These are phyloP conservation scores for Boletus albobrunnescens DNA, from an alignment of 1,284 basidiomycete genomes.

Conservation along the genomic window DNA sequence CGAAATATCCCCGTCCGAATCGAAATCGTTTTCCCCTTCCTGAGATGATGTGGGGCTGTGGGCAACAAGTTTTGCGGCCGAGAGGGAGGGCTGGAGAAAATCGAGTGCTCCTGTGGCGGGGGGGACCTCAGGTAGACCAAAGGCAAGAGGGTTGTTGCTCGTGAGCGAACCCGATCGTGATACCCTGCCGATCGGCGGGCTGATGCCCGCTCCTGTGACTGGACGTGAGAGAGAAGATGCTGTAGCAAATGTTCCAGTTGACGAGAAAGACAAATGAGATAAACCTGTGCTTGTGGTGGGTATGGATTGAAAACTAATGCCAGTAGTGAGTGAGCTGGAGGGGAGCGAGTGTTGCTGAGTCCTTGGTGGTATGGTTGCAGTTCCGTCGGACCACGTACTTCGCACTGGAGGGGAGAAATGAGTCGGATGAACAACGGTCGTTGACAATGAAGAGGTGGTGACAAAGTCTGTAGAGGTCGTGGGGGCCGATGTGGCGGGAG, in stretches of 20 bases:
- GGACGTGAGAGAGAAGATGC: conserved; percentile 27
- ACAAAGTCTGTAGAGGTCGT: conserved; percentile 26
- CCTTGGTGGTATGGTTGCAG: conserved; percentile 26
- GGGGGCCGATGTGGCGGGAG: conserved; percentile 17
- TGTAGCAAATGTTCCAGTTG: conserved; percentile 31
- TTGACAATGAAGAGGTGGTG: conserved; percentile 20
- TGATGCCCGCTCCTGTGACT: conserved; percentile 27
- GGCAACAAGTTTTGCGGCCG: conserved; percentile 16
- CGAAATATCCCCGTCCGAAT: conserved; percentile 36
- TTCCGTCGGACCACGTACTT: conserved; percentile 30
- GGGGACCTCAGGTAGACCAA: conserved; percentile 35
- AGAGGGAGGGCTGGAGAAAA: conserved; percentile 29
- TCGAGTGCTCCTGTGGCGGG: conserved; percentile 26
- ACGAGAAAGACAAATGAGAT: conserved; percentile 31
- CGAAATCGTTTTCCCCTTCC: conserved; percentile 43
- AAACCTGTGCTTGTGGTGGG: conserved; percentile 30
- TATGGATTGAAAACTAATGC: conserved; percentile 35
- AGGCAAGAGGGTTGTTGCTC: conserved; percentile 43
- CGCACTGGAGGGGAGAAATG: conserved; percentile 26
- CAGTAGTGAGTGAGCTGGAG: conserved; percentile 31
- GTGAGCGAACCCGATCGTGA: conserved; percentile 64
- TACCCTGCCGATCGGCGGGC: conserved; percentile 49
- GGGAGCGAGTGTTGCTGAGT: conserved; percentile 37
- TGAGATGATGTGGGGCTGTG: conserved; percentile 37
- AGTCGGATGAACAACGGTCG: conserved; percentile 18